These are phyloP conservation scores for Solanum appendiculatum DNA, from an alignment of 257 asterid genomes.

Conservation along the genomic window DNA sequence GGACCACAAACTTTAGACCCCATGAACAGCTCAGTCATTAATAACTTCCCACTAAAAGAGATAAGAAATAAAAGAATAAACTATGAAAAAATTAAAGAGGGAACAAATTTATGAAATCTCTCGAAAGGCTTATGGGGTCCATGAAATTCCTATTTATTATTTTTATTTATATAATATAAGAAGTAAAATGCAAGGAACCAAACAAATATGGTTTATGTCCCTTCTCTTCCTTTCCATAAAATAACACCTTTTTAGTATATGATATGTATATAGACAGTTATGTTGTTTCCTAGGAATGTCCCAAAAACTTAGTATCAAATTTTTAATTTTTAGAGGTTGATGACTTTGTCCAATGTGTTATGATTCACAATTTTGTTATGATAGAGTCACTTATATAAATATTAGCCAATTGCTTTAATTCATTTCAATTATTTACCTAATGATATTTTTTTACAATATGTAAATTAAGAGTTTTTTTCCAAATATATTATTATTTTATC, in stretches of 20 bases:
- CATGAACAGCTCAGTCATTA: background rate
- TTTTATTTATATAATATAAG: background rate
- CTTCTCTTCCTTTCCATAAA: background rate
- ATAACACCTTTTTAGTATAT: no score
- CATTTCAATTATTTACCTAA: background rate
- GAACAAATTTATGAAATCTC: background rate
- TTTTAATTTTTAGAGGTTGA: background rate
- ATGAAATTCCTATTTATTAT: background rate
- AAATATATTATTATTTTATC: background rate
- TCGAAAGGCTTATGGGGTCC: background rate
- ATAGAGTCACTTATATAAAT: background rate
- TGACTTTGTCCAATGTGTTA: background rate
- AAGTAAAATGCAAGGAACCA: background rate
- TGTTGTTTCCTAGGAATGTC: background rate
- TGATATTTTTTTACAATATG: background rate
- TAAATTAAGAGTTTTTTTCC: background rate
- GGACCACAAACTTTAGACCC: background rate
- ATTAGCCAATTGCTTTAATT: background rate
- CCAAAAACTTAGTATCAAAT: background rate
- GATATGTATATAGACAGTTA: background rate
- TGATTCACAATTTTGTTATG: background rate
- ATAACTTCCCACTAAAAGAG: background rate
- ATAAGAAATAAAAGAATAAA: background rate
- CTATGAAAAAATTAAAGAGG: background rate
- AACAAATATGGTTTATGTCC: background rate